Base-by-base conservation (phyloP, 768 basidiomycete genomes). In the Cystobasidium ongulense region DNA sequence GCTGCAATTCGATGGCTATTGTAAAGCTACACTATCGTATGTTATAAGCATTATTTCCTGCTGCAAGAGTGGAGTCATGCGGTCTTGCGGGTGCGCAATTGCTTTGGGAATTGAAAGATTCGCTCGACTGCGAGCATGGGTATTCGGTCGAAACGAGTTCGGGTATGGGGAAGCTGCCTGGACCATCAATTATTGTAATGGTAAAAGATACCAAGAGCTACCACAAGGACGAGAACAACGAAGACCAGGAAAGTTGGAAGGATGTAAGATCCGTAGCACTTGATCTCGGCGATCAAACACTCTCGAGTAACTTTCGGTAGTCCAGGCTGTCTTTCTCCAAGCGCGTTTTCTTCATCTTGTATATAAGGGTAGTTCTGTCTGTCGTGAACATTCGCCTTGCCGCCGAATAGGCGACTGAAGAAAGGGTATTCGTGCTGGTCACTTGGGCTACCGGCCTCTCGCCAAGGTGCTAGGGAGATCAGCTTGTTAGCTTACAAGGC, bases 251-350 rank as follows among this genome's bases (percentile, higher is more conserved):
- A 25, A 21, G 15, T 52, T 10, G 41, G 43, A 23, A 36, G 33
- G 2, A 71, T 71, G 18, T 38, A 59, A 3, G 59, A 29, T 8
- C 68, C 68, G n/a, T 61, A 71, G 68, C 68, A 71, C 43, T 71
- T 33, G 68, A 71, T 57, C 27, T 71, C 68, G 52, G 31, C 41
- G 31, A 31, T n/a, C 52, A 71, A 27, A 43, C 68, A 71, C 4
- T 54, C 52, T 8, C 68, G 53, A 1, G 52, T 31, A 29, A 71
- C 54, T 46, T 71, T 71, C 23, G 68, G 68, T 36, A 71, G 31
- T 21, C 68, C 68, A n/a, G 68, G 68, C 53, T 36, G 68, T 29
- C 41, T 31, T 18, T 54, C 27, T 4, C 36, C 11, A 23, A 59
- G 17, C n/a, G 46, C 68, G 21, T 41, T 8, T 29, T 33, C 23